Evolutionary conservation across 2,329 filamentous ascomycete genomes (phyloP).

Genomic region (Microsporum ferrugineum): DNA sequence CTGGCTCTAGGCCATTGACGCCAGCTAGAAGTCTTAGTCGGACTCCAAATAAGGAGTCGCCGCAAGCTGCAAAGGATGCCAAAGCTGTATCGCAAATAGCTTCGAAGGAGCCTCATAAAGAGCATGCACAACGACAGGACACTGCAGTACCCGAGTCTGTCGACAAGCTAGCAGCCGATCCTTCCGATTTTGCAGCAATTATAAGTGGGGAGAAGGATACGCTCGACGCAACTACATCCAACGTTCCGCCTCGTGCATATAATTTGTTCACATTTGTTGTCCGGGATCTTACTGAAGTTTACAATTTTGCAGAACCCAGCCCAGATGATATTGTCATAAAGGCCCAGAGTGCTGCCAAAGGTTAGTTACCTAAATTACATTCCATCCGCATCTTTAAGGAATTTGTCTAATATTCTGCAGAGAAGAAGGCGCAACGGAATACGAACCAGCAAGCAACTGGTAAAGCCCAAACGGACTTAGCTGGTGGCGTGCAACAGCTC

Average conservation of each 20-base stretch:
- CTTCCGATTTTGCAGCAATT: conserved; percentile 42
- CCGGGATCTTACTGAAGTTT: conserved; percentile 33
- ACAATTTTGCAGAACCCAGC: conserved; percentile 69
- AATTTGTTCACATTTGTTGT: conserved; percentile 23
- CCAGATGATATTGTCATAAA: conserved; percentile 81
- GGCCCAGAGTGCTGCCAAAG: conserved; percentile 66
- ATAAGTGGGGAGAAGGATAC: conserved; percentile 25
- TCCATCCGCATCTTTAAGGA: not conserved
- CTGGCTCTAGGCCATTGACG: not conserved
- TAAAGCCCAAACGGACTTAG: conserved; percentile 34
- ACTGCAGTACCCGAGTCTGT: not conserved
- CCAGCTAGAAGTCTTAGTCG: not conserved
- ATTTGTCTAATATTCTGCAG: conserved; percentile 33
- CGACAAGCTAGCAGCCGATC: conserved; percentile 32
- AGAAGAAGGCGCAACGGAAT: conserved; percentile 34
- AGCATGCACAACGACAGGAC: not conserved
- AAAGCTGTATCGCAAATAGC: too few species aligned
- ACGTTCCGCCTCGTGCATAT: not conserved
- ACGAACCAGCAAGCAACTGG: conserved; percentile 25
- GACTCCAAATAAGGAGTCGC: not conserved
- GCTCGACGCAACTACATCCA: not conserved
- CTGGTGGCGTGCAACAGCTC: conserved; percentile 39
- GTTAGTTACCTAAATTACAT: conserved; percentile 43
- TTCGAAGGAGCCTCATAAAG: not conserved
- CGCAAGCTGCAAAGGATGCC: not conserved